Conservation (phyloP, 2,329 filamentous ascomycete genomes). For the Botryotinia globosa region DNA sequence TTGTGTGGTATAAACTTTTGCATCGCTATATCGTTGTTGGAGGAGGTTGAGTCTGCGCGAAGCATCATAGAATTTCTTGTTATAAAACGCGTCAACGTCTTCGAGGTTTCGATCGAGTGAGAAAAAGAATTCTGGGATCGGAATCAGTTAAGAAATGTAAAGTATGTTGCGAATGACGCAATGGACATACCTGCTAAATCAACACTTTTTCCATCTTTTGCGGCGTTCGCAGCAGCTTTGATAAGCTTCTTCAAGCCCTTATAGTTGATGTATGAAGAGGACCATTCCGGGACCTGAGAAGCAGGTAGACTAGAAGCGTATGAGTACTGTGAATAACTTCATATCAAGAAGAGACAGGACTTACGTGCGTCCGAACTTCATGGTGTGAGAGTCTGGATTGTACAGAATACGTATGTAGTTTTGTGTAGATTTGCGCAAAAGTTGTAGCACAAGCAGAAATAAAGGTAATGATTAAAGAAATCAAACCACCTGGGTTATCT, state of each 20-base stretch:
- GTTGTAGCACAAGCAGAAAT: not conserved
- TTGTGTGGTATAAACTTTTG: slow-evolving; percentile 60
- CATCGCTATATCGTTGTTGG: slow-evolving; percentile 80
- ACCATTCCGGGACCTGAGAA: slow-evolving; percentile 87
- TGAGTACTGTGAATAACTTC: slow-evolving; percentile 5
- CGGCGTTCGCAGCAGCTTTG: slow-evolving; percentile 66
- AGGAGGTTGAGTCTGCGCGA: slow-evolving; percentile 81
- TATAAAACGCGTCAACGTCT: slow-evolving; percentile 95
- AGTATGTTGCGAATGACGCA: slow-evolving; percentile 34
- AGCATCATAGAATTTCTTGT: slow-evolving; percentile 86
- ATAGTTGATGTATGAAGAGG: slow-evolving; percentile 81
- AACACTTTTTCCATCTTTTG: slow-evolving; percentile 67
- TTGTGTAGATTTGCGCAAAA: not conserved
- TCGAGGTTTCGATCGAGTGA: slow-evolving; percentile 95
- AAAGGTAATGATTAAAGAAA: not conserved
- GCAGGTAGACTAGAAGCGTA: slow-evolving; percentile 57
- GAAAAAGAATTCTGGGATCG: slow-evolving; percentile 83
- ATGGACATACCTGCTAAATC: slow-evolving; percentile 78
- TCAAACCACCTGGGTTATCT: slow-evolving; percentile 23
- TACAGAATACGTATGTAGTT: not conserved
- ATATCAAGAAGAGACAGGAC: slow-evolving; percentile 26
- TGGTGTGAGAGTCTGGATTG: slow-evolving; percentile 37
- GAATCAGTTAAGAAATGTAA: slow-evolving; percentile 31
- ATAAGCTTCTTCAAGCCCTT: slow-evolving; percentile 93
- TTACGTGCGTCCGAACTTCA: slow-evolving; percentile 65